Evolutionary conservation across 1,139 yeast genomes (phyloP).

Genomic region (Candida albicans): DNA sequence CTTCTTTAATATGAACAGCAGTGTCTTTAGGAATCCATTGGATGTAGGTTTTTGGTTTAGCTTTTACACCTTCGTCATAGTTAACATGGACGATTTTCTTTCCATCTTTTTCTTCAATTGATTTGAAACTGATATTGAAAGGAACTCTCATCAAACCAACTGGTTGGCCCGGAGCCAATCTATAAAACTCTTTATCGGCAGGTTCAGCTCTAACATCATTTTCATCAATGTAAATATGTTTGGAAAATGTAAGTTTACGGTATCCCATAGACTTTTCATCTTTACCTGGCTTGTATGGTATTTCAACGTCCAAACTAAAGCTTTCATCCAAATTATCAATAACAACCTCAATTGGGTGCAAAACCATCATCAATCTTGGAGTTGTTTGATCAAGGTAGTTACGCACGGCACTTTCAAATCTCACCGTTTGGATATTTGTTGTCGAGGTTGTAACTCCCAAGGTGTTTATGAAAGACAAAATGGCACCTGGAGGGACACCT

Average conservation of each 20-base stretch:
- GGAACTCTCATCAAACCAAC: constrained; percentile 97
- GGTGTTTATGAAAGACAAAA: constrained; percentile 87
- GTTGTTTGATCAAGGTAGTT: constrained; percentile 85
- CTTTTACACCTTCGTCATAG: constrained; percentile 62
- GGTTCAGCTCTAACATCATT: constrained; percentile 50
- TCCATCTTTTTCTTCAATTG: constrained; percentile 68
- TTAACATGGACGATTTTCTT: constrained; percentile 69
- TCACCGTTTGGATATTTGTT: constrained; percentile 82
- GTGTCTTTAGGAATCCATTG: constrained; percentile 90
- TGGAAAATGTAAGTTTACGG: constrained; percentile 76
- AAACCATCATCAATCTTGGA: constrained; percentile 92
- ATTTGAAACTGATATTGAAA: constrained; percentile 70
- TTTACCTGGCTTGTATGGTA: constrained; percentile 91
- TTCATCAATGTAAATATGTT: constrained; percentile 80
- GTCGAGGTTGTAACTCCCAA: constrained; percentile 95
- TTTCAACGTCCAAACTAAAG: constrained; percentile 54
- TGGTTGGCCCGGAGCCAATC: constrained; percentile 90
- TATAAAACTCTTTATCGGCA: constrained; percentile 59
- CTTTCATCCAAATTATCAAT: constrained; percentile 81
- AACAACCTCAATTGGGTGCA: constrained; percentile 81
- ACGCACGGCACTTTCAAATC: constrained; percentile 90
- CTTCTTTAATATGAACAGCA: constrained; percentile 62
- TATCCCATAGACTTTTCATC: constrained; percentile 64
- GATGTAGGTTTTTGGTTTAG: constrained; percentile 89
- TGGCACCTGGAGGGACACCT: constrained; percentile 99